Conservation (phyloP, 225 moss, liverwort and hornwort species). For the Climacium dendroides region DNA sequence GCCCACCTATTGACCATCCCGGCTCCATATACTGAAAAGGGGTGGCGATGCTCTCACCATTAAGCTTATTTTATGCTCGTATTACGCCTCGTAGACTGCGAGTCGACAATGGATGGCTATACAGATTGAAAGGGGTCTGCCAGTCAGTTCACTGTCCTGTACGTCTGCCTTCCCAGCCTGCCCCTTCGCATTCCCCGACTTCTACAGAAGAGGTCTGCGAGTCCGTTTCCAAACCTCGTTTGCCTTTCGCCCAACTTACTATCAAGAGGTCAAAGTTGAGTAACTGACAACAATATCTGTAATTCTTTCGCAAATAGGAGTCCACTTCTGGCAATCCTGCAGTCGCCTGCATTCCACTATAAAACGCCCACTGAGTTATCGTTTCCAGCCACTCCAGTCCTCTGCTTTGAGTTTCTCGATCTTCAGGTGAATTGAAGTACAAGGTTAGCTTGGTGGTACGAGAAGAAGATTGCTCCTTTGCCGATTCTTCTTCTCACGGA, state of each 20-base stretch:
- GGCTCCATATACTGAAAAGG: too few relatives aligned
- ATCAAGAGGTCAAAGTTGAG: not conserved
- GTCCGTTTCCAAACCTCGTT: not conserved
- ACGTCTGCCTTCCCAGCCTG: not conserved
- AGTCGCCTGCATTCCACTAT: too few relatives aligned
- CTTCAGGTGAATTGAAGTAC: not conserved
- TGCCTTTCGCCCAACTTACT: not conserved
- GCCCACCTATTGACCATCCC: too few relatives aligned
- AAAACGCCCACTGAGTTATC: too few relatives aligned
- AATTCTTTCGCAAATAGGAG: not conserved
- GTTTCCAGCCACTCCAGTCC: too few relatives aligned
- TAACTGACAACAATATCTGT: not conserved
- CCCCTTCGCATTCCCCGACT: not conserved
- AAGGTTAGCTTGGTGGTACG: not conserved
- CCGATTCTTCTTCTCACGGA: not conserved
- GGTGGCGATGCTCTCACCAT: too few relatives aligned
- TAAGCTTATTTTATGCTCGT: not conserved
- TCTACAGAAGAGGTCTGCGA: not conserved
- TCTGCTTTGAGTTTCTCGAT: not conserved
- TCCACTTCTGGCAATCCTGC: not conserved
- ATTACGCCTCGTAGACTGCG: too few relatives aligned
- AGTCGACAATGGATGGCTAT: not conserved
- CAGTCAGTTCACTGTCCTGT: not conserved
- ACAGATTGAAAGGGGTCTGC: not conserved
- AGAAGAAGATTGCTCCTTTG: not conserved